These are phyloP conservation scores for Termitomyces sp. DNA, from an alignment of 1,284 basidiomycete genomes.

Conservation along the genomic window DNA sequence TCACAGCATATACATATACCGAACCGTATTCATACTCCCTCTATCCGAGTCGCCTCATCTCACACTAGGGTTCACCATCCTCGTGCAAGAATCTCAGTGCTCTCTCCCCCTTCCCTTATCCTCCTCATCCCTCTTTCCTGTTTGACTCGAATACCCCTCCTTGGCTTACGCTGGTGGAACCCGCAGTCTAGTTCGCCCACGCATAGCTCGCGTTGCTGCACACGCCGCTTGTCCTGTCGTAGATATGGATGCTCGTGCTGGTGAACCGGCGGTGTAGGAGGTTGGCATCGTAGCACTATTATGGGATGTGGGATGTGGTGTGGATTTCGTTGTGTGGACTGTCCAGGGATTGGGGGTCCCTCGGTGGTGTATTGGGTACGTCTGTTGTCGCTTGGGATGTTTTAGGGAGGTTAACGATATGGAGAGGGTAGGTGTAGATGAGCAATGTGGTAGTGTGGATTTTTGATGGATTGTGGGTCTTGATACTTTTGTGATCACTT, in stretches of 20 bases:
- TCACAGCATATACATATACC: no score
- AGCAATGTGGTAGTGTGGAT: no score
- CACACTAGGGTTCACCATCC: conserved; percentile 59
- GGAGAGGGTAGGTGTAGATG: no score
- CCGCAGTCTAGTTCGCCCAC: conserved; percentile 46
- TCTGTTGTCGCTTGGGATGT: conserved; percentile 55
- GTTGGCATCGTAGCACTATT: no score
- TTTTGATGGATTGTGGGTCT: no score
- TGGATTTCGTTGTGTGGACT: no score
- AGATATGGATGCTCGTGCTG: conserved; percentile 64
- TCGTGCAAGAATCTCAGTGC: conserved; percentile 51
- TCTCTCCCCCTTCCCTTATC: conserved; percentile 17
- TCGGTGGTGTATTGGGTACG: conserved; percentile 64
- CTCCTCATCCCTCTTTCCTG: no score
- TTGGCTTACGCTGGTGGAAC: conserved; percentile 40
- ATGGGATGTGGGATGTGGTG: no score
- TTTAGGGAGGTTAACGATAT: conserved; percentile 66
- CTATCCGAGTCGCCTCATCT: conserved; percentile 67
- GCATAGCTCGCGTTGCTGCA: conserved; percentile 52
- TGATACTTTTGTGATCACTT: no score
- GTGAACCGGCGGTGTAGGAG: no score
- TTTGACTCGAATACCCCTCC: conserved; percentile 15
- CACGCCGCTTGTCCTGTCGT: conserved; percentile 55
- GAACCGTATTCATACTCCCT: conserved; percentile 68
- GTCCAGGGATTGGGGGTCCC: no score